phyloP scores from a whole-genome alignment of 352 stramenopile genomes.

The Globisporangium acanthophoron region DNA sequence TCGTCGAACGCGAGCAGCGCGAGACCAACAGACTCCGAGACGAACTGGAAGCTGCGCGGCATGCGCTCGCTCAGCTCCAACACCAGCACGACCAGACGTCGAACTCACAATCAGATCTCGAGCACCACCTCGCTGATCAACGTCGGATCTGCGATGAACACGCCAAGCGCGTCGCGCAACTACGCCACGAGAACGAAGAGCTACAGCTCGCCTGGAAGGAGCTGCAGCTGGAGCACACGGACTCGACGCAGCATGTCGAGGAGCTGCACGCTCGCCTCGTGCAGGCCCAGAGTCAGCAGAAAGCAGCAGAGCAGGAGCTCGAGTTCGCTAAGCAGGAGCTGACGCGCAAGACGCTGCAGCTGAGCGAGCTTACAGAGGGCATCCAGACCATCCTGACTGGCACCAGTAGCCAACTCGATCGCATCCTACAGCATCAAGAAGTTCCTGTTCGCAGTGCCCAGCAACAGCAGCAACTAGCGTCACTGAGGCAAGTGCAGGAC shows the following conservation, averaged over 20 bases:
- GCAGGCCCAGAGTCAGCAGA: constrained; percentile 33
- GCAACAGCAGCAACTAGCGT: constrained; percentile 8
- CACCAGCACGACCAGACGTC: constrained; percentile 12
- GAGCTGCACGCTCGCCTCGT: constrained; percentile 55
- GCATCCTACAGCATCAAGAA: not conserved
- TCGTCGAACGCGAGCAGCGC: constrained; percentile 5
- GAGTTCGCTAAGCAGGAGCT: constrained; percentile 5
- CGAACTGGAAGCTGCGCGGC: constrained; percentile 1
- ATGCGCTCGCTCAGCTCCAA: constrained; percentile 14
- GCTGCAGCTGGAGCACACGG: constrained; percentile 42
- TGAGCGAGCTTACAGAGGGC: constrained; percentile 2
- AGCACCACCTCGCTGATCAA: constrained; percentile 24
- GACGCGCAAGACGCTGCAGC: constrained; percentile 7
- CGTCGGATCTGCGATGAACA: constrained; percentile 13
- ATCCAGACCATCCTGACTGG: not conserved
- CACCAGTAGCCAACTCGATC: not conserved
- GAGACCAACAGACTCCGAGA: not conserved
- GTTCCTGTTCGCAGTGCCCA: not conserved
- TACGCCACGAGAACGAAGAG: constrained; percentile 41
- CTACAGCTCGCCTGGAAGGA: constrained; percentile 33
- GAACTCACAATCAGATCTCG: constrained; percentile 14
- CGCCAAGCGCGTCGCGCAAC: constrained; percentile 18
- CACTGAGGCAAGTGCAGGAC: constrained; percentile 17
- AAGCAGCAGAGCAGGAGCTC: constrained; percentile 12
- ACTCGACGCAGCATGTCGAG: constrained; percentile 41